Percentiles rank a stretch among this genome's conserved stretches.
These are phyloP conservation scores for Stemphylium lycopersici DNA, from an alignment of 2,329 filamentous ascomycete species.

Conservation along the genomic window DNA sequence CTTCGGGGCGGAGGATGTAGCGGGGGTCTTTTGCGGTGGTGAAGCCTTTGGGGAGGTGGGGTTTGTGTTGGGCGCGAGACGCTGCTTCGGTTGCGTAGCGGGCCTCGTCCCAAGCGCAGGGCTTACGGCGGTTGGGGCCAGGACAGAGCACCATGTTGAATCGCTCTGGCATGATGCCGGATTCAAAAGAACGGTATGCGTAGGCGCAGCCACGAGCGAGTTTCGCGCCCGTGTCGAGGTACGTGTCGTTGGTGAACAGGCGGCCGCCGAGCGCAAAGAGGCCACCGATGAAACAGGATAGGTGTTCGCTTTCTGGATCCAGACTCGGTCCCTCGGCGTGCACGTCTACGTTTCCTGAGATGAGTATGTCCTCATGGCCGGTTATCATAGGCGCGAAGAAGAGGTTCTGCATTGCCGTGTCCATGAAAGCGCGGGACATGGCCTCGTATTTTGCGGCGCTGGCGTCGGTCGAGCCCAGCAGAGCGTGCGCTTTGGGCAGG, in stretches of 20 bases:
- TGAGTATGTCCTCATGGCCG: constrained; percentile 34
- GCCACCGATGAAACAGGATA: constrained; percentile 66
- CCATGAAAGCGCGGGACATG: constrained; percentile 51
- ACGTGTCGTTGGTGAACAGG: constrained; percentile 58
- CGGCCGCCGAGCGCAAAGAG: constrained; percentile 66
- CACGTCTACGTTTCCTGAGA: constrained; percentile 45
- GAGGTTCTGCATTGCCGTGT: constrained; percentile 54
- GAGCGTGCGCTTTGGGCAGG: constrained; percentile 43
- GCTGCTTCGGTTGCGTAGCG: constrained; percentile 29
- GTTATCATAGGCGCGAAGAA: constrained; percentile 55
- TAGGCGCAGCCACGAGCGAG: constrained; percentile 67
- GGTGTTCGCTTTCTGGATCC: constrained; percentile 61
- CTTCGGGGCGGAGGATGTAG: constrained; percentile 60
- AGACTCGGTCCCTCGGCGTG: constrained; percentile 24
- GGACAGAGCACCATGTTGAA: constrained; percentile 60
- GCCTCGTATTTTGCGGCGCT: constrained; percentile 65
- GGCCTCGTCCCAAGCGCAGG: constrained; percentile 59
- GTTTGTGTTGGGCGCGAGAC: constrained; percentile 30
- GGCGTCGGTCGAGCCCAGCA: constrained; percentile 50
- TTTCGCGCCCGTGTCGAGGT: constrained; percentile 62
- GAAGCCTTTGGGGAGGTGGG: constrained; percentile 54
- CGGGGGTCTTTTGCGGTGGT: constrained; percentile 49
- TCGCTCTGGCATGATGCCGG: constrained; percentile 66
- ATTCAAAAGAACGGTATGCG: constrained; percentile 62
- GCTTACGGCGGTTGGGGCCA: constrained; percentile 27